Base-by-base conservation (phyloP, 441 rosid genomes). In the Breynia disticha region DNA sequence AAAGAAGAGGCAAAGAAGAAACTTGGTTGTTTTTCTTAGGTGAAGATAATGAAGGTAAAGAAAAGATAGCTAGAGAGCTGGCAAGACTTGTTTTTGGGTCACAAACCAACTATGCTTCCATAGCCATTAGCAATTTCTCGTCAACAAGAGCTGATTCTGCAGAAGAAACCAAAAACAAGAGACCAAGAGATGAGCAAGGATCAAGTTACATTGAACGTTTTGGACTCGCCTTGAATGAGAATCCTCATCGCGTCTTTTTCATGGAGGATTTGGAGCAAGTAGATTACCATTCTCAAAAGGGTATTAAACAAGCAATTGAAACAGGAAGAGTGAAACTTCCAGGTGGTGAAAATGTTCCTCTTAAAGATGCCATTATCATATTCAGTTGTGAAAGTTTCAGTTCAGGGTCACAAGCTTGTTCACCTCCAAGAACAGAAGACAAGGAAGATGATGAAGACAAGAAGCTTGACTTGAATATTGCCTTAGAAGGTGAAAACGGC, bases 11-110 rank as follows among this genome's bases (percentile, higher is more conserved):
- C 18, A 77, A 66, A 45, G 80, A 75, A 61, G 86, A 78, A 48
- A 78, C 88, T 1, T 82, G 81, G 94, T 42, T 84, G 32, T 37
- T 70, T n/a, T 82, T 84, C 65, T 56, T 55, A 32, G 94, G 94
- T 11, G 58, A 42, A 47, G 89, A 84, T 61, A 15, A 42, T 48
- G 53, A 67, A 55, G 76, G 72, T 44, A 84, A 82, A 54, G 72
- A 73, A 52, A 75, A 63, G 60, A 64, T 80, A 14, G 74, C 83
- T 14, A 73, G 79, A 54, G 89, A 84, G 69, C 55, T 84, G 39
- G 84, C 81, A 0, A 74, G 70, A 61, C 59, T 73, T 54, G 67
- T 84, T 32, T 82, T 69, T 45, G 93, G 93, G 22, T 82, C 89
- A 41, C 84, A 68, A 32, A 39, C 41, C 43, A 76, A 62, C 59